Percentiles rank a stretch among this genome's conserved stretches.
Evolutionary conservation across 108 stramenopile species (phyloP).

Genomic region (Cyclotella cryptica): DNA sequence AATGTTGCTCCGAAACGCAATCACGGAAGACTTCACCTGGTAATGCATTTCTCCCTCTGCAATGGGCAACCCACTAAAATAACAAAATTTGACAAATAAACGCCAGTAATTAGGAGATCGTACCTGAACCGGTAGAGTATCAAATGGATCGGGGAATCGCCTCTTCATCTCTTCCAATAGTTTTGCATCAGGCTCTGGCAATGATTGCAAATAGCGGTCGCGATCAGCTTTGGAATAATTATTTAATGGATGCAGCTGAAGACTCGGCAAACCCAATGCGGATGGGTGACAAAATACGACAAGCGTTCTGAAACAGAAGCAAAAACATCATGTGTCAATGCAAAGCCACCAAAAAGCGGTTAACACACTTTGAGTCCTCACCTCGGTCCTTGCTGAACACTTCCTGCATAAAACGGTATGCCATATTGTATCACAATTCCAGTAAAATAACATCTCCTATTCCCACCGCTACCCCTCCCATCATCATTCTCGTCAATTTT

Average conservation of each 20-base stretch:
- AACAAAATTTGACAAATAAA: conserved; percentile 86
- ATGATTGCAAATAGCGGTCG: conserved; percentile 32
- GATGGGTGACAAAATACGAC: conserved; percentile 89
- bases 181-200: conserved; percentile 62
- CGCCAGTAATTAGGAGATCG: conserved; percentile 71
- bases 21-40: conserved; percentile 68
- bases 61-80: conserved; percentile 88
- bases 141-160: conserved; percentile 71
- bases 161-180: conserved; percentile 69
- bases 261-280: conserved; percentile 67
- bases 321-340: background rate
- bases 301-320: conserved; percentile 53
- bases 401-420: conserved; percentile 84
- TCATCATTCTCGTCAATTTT: conserved; percentile 46
- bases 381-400: conserved; percentile 78
- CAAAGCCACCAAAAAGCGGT: background rate
- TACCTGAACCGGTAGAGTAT: conserved; percentile 80
- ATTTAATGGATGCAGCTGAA: conserved; percentile 13
- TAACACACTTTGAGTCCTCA: background rate
- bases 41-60: conserved; percentile 92
- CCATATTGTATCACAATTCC: conserved; percentile 73
- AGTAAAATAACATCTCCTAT: conserved; percentile 87
- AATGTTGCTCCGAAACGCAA: conserved; percentile 9
- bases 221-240: conserved; percentile 26
- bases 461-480: conserved; percentile 49